These are phyloP conservation scores for Babesia caballi DNA, from an alignment of 169 alveolate species.

Conservation along the genomic window DNA sequence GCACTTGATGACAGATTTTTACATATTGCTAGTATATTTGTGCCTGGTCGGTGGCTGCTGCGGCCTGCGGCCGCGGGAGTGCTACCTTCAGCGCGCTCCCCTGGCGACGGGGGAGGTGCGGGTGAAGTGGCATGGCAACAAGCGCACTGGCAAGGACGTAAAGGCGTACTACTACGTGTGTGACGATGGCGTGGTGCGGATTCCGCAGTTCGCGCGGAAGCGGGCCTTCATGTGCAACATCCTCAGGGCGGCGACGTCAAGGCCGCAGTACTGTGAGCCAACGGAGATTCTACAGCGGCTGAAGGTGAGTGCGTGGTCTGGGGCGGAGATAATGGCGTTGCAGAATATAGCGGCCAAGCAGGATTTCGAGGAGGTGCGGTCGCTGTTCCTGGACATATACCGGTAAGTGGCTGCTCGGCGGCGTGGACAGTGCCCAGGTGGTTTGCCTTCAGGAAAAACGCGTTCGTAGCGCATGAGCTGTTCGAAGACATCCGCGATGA, in stretches of 20 bases:
- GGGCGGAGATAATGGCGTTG: background rate
- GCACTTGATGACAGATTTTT: slow-evolving; percentile 10
- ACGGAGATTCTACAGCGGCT: slow-evolving; percentile 13
- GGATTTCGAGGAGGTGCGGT: slow-evolving; percentile 16
- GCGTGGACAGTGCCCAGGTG: slow-evolving; percentile 3
- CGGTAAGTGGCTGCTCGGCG: background rate
- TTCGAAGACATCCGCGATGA: slow-evolving; percentile 16
- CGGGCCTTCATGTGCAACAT: slow-evolving; percentile 13
- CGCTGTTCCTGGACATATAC: slow-evolving; percentile 26
- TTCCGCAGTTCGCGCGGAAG: slow-evolving; percentile 25
- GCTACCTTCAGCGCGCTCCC: slow-evolving; percentile 4
- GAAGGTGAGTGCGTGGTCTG: slow-evolving; percentile 34
- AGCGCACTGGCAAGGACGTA: background rate
- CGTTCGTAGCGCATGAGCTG: slow-evolving; percentile 6
- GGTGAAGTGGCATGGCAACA: background rate
- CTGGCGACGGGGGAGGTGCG: background rate
- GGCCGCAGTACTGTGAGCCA: background rate
- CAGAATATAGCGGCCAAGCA: background rate
- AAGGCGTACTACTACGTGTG: slow-evolving; percentile 18
- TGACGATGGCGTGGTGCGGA: slow-evolving; percentile 24
- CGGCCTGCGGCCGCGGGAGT: background rate
- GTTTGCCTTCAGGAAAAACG: slow-evolving; percentile 39
- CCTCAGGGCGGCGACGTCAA: slow-evolving; percentile 6
- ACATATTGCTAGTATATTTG: background rate
- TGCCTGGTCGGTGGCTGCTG: background rate